Percentiles rank a stretch among this genome's conserved stretches.
These are phyloP conservation scores for Penicillium sp. DNA, from an alignment of 2,329 filamentous ascomycete species.

Conservation along the genomic window DNA sequence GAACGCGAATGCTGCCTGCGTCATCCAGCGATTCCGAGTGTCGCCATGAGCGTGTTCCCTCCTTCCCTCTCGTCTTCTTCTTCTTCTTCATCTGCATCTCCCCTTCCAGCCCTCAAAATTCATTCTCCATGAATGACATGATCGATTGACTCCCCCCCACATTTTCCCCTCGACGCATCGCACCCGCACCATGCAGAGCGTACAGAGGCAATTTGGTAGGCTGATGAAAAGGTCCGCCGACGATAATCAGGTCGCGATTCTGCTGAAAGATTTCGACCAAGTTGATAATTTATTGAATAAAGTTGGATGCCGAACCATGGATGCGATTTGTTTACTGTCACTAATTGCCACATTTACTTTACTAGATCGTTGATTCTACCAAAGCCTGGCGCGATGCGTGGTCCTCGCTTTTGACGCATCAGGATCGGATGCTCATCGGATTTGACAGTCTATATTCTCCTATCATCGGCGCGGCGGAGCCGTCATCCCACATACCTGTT, in stretches of 20 bases:
- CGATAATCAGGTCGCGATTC: constrained; percentile 73
- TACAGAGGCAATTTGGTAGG: constrained; percentile 76
- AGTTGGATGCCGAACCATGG: constrained; percentile 52
- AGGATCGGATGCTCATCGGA: constrained; percentile 69
- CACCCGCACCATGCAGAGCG: constrained; percentile 44
- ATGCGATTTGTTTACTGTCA: constrained; percentile 2
- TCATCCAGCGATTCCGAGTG: constrained; percentile 20
- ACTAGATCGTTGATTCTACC: constrained; percentile 74
- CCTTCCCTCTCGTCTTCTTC: background rate
- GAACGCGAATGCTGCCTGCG: constrained; percentile 23
- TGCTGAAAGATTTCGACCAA: constrained; percentile 81
- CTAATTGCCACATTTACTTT: constrained; percentile 7
- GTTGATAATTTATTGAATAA: constrained; percentile 74
- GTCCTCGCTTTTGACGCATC: constrained; percentile 71
- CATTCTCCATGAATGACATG: background rate
- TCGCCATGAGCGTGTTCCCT: constrained; percentile 19
- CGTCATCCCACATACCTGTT: constrained; percentile 60
- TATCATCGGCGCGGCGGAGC: constrained; percentile 69
- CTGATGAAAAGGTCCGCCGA: constrained; percentile 74
- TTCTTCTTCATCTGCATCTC: constrained; percentile 2
- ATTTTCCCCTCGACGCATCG: background rate
- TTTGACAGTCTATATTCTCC: constrained; percentile 78
- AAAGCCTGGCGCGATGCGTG: constrained; percentile 80
- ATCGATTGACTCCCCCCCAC: background rate
- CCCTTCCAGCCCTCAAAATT: background rate